A percentile compares a stretch with the other conserved stretches of the same genome.
These are phyloP conservation scores for Polyplosphaeria fusca DNA, from an alignment of 495 filamentous ascomycete genomes.

Conservation along the genomic window DNA sequence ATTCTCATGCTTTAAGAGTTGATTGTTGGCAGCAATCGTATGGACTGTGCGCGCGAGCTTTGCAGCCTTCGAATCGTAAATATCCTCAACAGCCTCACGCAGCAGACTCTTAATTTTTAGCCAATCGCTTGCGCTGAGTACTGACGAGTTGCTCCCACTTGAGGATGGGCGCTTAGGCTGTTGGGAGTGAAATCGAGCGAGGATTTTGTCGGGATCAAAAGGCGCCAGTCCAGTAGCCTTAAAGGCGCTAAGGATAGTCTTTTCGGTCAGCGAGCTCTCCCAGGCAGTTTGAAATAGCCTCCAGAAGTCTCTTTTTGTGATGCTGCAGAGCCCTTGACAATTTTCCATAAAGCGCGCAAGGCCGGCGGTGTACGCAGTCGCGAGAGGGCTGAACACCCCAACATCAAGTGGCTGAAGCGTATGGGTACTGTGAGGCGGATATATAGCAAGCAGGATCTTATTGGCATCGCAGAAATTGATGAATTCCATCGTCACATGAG, in stretches of 20 bases:
- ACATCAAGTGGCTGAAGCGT: background rate
- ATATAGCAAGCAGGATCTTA: background rate
- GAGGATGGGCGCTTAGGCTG: too few species aligned
- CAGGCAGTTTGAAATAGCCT: background rate
- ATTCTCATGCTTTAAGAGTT: too few species aligned
- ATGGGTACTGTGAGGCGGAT: background rate
- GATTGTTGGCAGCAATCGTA: too few species aligned
- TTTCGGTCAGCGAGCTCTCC: background rate
- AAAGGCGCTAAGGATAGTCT: background rate
- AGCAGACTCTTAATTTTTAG: too few species aligned
- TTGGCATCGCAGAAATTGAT: conserved; percentile 4
- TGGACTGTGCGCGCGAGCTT: too few species aligned
- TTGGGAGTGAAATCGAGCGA: too few species aligned
- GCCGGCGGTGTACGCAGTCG: background rate
- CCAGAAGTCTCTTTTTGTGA: background rate
- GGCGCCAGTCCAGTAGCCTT: too few species aligned
- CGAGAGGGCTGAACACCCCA: background rate
- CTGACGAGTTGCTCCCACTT: too few species aligned
- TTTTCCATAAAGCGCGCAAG: background rate
- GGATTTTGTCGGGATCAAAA: too few species aligned
- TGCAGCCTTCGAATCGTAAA: too few species aligned
- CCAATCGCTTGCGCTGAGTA: too few species aligned
- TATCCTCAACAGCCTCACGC: too few species aligned
- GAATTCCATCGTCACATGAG: conserved; percentile 2
- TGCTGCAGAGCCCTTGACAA: background rate